Evolutionary conservation across 805 yeast genomes (phyloP).

Genomic region (Candida berthetii): DNA sequence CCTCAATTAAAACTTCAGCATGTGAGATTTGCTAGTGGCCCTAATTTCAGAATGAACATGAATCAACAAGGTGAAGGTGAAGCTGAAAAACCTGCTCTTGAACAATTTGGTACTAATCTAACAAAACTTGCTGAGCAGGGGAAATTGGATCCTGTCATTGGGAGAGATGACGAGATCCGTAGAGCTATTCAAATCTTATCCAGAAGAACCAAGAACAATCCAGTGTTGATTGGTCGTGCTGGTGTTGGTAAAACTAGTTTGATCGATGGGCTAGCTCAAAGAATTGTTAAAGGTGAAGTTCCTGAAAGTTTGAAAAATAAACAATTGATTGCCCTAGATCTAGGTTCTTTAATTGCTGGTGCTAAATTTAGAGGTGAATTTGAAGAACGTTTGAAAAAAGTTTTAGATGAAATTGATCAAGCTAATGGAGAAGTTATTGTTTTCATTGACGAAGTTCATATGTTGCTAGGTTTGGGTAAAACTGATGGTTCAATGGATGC

Average conservation of each 20-base stretch:
- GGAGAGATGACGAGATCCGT: constrained; percentile 91
- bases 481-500: constrained; percentile 96
- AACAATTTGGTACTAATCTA: constrained; percentile 78
- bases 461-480: constrained; percentile 85
- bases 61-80: constrained; percentile 39
- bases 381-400: constrained; percentile 80
- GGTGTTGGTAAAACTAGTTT: constrained; percentile 98
- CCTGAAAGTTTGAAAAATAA: constrained; percentile 92
- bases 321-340: constrained; percentile 74
- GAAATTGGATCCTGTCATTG: constrained; percentile 93
- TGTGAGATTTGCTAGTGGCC: constrained; percentile 11
- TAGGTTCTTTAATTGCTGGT: constrained; percentile 88
- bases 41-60: constrained; percentile 24
- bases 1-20: background rate
- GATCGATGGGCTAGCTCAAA: constrained; percentile 94
- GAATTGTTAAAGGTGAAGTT: constrained; percentile 86
- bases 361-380: constrained; percentile 96
- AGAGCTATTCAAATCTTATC: constrained; percentile 90
- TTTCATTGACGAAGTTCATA: constrained; percentile 88
- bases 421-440: constrained; percentile 70
- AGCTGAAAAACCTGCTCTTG: constrained; percentile 67
- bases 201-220: constrained; percentile 91
- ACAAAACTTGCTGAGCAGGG: constrained; percentile 87
- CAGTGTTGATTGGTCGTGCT: constrained; percentile 91
- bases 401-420: constrained; percentile 78